Base-by-base conservation (phyloP, 2,329 filamentous ascomycete species). In the Colletotrichum higginsianum region DNA sequence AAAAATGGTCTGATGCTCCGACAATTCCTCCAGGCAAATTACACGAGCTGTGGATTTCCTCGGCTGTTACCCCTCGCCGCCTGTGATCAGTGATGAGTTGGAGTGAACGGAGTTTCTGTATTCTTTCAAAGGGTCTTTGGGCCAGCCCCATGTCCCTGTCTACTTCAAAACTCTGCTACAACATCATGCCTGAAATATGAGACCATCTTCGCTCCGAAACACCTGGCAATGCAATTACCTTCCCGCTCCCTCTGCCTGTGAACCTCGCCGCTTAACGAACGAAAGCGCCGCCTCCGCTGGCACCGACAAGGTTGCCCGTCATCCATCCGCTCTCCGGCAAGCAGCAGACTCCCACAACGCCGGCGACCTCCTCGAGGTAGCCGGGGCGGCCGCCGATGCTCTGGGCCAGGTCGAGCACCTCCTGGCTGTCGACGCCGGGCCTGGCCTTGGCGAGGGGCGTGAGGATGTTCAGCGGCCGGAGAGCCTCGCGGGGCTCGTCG, bases 311-410 rank as follows among this genome's bases (percentile, higher is more conserved):
- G 77, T 89, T 91, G 3, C 92, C 92, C 0, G 92, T 94, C 68
- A 89, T 91, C 91, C 91, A 94, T 3, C 85, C 88, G 42, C 86
- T 86, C 79, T 94, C 92, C 18, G 86, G 86, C 12, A 87, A 87
- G 78, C 91, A 93, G 49, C 93, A 82, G 90, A 94, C 92, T 5
- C 87, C 91, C 52, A 94, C 89, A 8, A 92, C 87, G 2, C 91
- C 92, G 0, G 92, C 92, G 80, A 94, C 86, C 81, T 94, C 92
- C 71, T 87, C 85, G 15, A 89, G 88, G 76, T 92, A 92, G 8
- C 85, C 91, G 6, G 86, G 85, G 70, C 87, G 84, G 50, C 84
- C 81, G 0, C 84, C 83, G 26, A 84, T 86, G 82, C 84, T 86
- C 71, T 84, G 82, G 44, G 91, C 89, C 77, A 80, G 71, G 62